Percentiles rank a stretch among this genome's conserved stretches.
Conservation (phyloP, 768 basidiomycete species). For the Trametes sanguinea region DNA sequence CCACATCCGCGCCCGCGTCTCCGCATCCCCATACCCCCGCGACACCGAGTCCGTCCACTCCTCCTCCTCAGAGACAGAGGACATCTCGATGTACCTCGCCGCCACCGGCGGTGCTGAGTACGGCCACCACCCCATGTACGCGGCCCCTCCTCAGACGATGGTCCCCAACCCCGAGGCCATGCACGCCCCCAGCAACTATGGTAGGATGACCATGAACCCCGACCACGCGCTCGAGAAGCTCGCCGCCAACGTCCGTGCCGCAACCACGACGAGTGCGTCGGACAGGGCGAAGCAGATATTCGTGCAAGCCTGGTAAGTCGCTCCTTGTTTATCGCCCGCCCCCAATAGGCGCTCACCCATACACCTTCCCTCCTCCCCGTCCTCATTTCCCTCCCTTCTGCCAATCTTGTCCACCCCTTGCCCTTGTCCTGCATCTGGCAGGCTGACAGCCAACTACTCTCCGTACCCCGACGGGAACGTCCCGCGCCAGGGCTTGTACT, state of each 20-base stretch:
- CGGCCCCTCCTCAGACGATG: slow-evolving; percentile 39
- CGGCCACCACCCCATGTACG: slow-evolving; percentile 55
- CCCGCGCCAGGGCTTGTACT: slow-evolving; percentile 90
- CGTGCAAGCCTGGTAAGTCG: slow-evolving; percentile 83
- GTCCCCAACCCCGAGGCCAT: slow-evolving; percentile 42
- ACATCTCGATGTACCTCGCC: slow-evolving; percentile 75
- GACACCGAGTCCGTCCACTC: slow-evolving; percentile 86
- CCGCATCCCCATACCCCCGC: slow-evolving; percentile 83
- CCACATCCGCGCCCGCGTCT: slow-evolving; percentile 78
- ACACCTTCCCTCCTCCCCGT: slow-evolving; percentile 15
- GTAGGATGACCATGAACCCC: slow-evolving; percentile 71
- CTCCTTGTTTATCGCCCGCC: slow-evolving; percentile 13
- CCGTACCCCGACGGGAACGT: slow-evolving; percentile 93
- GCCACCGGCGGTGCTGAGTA: slow-evolving; percentile 53
- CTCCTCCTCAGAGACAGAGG: slow-evolving; percentile 87
- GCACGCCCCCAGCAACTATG: slow-evolving; percentile 73
- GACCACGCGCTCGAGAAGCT: slow-evolving; percentile 85
- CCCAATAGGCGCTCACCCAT: slow-evolving; percentile 17
- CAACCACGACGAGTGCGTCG: slow-evolving; percentile 88
- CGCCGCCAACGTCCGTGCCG: slow-evolving; percentile 83
- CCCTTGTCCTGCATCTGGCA: slow-evolving; percentile 33
- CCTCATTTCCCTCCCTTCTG: slow-evolving; percentile 21
- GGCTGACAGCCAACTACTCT: slow-evolving; percentile 88
- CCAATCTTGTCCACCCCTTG: slow-evolving; percentile 18
- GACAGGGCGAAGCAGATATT: slow-evolving; percentile 92